Evolutionary conservation across 257 asterid species (phyloP), one percentile per base, ranked within the genome.

Genomic region (Fraxinus cuspidata): DNA sequence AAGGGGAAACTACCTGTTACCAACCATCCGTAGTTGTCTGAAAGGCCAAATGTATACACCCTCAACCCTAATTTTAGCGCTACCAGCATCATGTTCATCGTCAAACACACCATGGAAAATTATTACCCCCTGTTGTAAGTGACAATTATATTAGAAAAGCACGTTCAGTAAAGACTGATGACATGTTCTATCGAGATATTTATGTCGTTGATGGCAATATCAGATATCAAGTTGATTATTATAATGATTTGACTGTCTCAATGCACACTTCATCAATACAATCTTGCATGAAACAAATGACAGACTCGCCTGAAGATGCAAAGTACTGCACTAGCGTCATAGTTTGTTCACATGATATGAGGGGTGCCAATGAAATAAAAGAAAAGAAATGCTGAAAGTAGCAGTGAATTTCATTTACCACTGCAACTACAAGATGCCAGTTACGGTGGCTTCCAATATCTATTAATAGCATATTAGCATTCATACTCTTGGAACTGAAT

Each of bases 1-100:
- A 13, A 79, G 34, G 56, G 51, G n/a, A 69, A 73, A 25, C 16
- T 87, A 96, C 99, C 99, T 92, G 92, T 78, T 88, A 73, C 94
- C 97, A 72, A 96, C 96, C 98, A 96, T 81, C 78, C 99, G 93
- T 64, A 96, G 92, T 78, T 96, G 98, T 92, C 97, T 90, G 90
- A 96, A 96, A 81, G 99, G 99, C 99, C 99, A 96, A 81, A 96
- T 89, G 83, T 96, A 96, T 79, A 93, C 99, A 71, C 99, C 99
- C 85, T 92, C 98, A 66, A 96, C 94, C 84, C 94, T 89, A 75
- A 96, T 87, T 88, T 89, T 93, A 86, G 98, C 92, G 74, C 96
- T 93, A 4, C 86, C 89, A 76, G 72, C 91, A 81, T 89, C 97
- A 77, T 84, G 87, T 73, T 92, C 98, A 77, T 90, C 88, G 77